Evolutionary conservation across 208 protist species (phyloP).

Genomic region (Acanthamoeba divionensis): DNA sequence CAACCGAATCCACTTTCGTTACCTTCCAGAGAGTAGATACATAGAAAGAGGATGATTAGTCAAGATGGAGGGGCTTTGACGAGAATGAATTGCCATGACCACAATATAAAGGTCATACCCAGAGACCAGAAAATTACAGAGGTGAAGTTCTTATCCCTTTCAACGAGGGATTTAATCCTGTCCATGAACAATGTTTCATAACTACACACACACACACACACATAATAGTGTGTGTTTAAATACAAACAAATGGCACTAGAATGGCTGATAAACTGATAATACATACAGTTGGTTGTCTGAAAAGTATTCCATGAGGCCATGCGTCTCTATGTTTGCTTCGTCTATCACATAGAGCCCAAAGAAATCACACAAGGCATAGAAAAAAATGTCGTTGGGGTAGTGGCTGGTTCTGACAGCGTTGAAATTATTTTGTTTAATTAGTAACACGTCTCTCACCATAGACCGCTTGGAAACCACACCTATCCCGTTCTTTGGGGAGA

Average conservation of each 20-base stretch:
- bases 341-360: constrained; percentile 69
- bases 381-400: constrained; percentile 66
- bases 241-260: background rate
- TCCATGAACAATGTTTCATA: constrained; percentile 29
- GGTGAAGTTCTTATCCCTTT: constrained; percentile 55
- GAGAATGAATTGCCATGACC: background rate
- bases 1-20: constrained; percentile 67
- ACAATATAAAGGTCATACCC: background rate
- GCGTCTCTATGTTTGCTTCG: constrained; percentile 76
- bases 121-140: constrained; percentile 73
- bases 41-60: no score
- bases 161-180: constrained; percentile 2
- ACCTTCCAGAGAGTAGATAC: constrained; percentile 41
- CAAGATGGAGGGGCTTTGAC: background rate
- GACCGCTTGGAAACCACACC: background rate
- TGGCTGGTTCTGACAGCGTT: constrained; percentile 72
- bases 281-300: background rate
- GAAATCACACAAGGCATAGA: constrained; percentile 64
- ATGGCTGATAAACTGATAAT: background rate
- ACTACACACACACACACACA: background rate
- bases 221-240: no score
- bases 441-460: constrained; percentile 55
- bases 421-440: constrained; percentile 70
- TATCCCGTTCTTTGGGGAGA: constrained; percentile 15
- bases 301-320: constrained; percentile 55